Percentiles rank a stretch among this genome's conserved stretches.
Evolutionary conservation across 306 rosid species (phyloP).

Genomic region (Oemleria cerasiformis): DNA sequence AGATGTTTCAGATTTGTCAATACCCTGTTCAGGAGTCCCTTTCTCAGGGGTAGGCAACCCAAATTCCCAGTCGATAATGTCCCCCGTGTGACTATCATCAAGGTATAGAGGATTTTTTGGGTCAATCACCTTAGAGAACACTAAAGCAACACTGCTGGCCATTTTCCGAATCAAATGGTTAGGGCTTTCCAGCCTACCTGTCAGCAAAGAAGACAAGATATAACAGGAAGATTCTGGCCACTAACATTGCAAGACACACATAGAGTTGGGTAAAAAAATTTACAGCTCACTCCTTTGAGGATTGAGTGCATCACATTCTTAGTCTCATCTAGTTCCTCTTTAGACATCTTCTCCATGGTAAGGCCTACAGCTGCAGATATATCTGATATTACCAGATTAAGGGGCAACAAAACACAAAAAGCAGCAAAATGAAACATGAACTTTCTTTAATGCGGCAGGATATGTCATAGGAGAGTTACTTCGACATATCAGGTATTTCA

Average conservation of each 20-base stretch:
- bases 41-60: constrained; percentile 48
- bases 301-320: constrained; percentile 72
- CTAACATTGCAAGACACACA: constrained; percentile 21
- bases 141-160: constrained; percentile 82
- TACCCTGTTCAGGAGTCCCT: constrained; percentile 34
- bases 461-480: background rate
- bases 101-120: constrained; percentile 89
- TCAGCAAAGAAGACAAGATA: constrained; percentile 34
- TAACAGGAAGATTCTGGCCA: constrained; percentile 19
- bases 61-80: constrained; percentile 78
- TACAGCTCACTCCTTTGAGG: constrained; percentile 98
- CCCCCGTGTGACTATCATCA: constrained; percentile 73
- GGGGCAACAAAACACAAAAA: constrained; percentile 34
- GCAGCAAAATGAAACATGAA: background rate
- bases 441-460: constrained; percentile 5
- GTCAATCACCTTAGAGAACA: constrained; percentile 83
- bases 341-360: constrained; percentile 69
- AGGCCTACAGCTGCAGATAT: constrained; percentile 88
- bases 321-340: constrained; percentile 67
- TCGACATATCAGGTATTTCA: background rate
- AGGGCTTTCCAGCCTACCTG: constrained; percentile 98
- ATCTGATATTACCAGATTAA: constrained; percentile 53
- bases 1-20: constrained; percentile 29
- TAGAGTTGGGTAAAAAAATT: constrained; percentile 28
- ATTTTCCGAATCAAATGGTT: constrained; percentile 71